Evolutionary conservation across 2,329 filamentous ascomycete genomes (phyloP), one percentile per base, ranked within the genome.

Genomic region (Teratosphaeria viscida): DNA sequence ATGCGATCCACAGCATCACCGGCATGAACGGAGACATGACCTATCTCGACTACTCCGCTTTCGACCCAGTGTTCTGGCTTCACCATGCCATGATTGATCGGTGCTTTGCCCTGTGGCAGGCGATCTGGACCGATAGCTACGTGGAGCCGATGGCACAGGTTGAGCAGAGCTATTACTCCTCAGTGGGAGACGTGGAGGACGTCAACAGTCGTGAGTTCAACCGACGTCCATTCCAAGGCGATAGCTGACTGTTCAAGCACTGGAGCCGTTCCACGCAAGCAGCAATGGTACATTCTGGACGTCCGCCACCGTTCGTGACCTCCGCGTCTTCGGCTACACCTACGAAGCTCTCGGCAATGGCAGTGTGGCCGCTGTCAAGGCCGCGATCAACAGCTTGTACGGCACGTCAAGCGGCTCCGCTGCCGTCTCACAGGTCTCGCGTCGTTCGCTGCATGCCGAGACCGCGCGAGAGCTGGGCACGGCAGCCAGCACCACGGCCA

Each of bases 21-120:
- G 88, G 81, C 57, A 72, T 74, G 60, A 79, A 79, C 39, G 86
- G 87, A 1, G 87, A 90, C 66, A 87, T 88, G 82, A 83, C 81
- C 52, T 87, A 83, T 71, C 83, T 85, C 35, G 83, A 85, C 19
- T 87, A 87, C 65, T 88, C 89, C 1, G 82, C 87, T 0, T 95
- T 90, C 69, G 90, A 95, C 68, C 89, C 89, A 0, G 76, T 89
- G 12, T 92, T 92, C 73, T 89, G 87, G 74, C 74, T 92, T 8
- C 88, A 92, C 67, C 89, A 92, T 67, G 63, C 65, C 63, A 91
- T 88, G 72, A 81, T 90, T 7, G 90, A 95, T 68, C 83, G 90
- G 2, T 73, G 89, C 32, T 83, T 90, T 63, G 83, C 88, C 35
- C 81, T 95, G 62, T 94, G 88, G 88, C 88, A 94, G 74, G 77